phyloP scores from a whole-genome alignment of 257 asterid genomes.

The Gardenia jasminoides region DNA sequence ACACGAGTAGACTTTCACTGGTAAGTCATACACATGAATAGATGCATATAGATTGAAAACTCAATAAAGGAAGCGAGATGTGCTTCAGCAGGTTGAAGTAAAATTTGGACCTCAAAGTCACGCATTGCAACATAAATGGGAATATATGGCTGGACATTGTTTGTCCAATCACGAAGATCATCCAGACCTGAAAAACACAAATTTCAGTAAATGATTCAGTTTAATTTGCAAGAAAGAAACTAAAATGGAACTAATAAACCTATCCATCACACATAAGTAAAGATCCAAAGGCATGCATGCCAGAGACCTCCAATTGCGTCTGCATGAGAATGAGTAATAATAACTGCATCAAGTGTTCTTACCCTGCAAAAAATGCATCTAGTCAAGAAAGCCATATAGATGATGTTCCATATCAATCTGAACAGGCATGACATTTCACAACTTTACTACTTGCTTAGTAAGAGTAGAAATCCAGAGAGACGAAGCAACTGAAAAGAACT shows the following conservation, averaged over 20 bases:
- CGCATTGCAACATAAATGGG: slow-evolving; percentile 92
- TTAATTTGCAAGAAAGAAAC: not conserved
- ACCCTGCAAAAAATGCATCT: slow-evolving; percentile 78
- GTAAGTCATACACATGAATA: not conserved
- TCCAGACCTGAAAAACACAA: slow-evolving; percentile 67
- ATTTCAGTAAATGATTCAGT: slow-evolving; percentile 15
- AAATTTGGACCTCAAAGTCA: slow-evolving; percentile 76
- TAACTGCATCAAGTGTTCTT: slow-evolving; percentile 91
- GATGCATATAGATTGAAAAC: not conserved
- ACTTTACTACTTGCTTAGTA: not conserved
- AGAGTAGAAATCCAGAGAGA: not conserved
- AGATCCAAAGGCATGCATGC: slow-evolving; percentile 33
- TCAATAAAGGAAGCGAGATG: not conserved
- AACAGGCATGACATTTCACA: not conserved
- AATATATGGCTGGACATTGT: slow-evolving; percentile 78
- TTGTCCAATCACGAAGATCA: slow-evolving; percentile 99
- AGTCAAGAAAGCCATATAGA: slow-evolving; percentile 29
- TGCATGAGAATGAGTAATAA: slow-evolving; percentile 99
- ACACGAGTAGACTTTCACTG: not conserved
- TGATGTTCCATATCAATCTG: not conserved
- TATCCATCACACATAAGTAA: slow-evolving; percentile 28
- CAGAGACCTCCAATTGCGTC: slow-evolving; percentile 99
- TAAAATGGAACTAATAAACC: not conserved
- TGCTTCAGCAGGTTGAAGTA: slow-evolving; percentile 6
- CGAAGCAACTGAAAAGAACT: not conserved